Evolutionary conservation across 2,329 filamentous ascomycete species (phyloP), one percentile per base, ranked within the genome.

Genomic region (Penicillium sp.): DNA sequence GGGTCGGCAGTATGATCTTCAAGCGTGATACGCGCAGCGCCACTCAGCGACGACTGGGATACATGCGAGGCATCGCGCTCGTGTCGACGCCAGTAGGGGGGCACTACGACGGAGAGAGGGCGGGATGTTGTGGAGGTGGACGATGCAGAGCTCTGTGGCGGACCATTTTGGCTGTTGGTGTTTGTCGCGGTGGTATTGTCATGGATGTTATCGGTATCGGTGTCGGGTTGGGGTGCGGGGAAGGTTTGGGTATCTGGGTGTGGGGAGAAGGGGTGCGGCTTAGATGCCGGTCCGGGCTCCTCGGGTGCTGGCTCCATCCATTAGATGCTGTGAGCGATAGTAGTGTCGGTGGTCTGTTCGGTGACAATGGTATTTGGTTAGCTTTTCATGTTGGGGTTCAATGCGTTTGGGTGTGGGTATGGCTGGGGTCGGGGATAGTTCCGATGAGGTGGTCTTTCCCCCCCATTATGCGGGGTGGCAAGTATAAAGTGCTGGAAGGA

Each of bases 1-100:
- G 77, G 77, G 60, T 85, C 84, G 52, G 83, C 80, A 25, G 85
- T 87, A 70, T 88, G 84, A 69, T 89, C 86, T 66, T 88, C 84
- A 25, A 89, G 79, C 2, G 78, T 80, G 62, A 89, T 89, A 38
- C 78, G 64, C 23, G 75, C 70, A 3, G 76, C 76, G n/a, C 66
- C 69, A n/a, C 70, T 71, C 12, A 74, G 51, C 1, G 76, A 78
- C 8, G 62, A 66, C 37, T 77, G 71, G 8, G 77, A 80, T 17
- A 72, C 68, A 29, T 75, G 75, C 21, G 78, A 80, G 19, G 69
- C 59, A 51, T 73, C 71, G 48, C 77, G 74, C 31, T 66, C 64
- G 51, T 74, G 71, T 53, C 79, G 78, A 25, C 72, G 71, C 78
- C 78, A 81, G 61, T 79, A 80, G 10, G 77, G 78, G 21, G 78